Conservation (phyloP, 1,139 yeast genomes). For the Meyerozyma sp. region DNA sequence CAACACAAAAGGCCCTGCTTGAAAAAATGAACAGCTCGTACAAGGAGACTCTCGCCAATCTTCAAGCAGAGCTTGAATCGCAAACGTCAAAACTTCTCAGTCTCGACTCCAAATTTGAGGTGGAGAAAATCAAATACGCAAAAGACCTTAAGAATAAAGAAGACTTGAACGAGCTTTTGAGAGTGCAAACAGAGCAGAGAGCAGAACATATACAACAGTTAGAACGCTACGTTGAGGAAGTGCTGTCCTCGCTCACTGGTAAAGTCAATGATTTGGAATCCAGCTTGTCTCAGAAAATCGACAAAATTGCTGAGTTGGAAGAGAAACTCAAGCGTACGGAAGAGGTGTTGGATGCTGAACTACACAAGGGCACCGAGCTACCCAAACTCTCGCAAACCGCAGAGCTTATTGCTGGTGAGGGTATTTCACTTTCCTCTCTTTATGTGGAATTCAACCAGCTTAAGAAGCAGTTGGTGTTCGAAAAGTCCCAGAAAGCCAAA, state of each 20-base stretch:
- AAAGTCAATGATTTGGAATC: slow-evolving; percentile 18
- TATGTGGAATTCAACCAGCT: slow-evolving; percentile 63
- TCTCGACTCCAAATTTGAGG: slow-evolving; percentile 21
- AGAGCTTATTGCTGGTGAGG: slow-evolving; percentile 44
- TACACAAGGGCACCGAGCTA: slow-evolving; percentile 35
- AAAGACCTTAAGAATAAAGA: slow-evolving; percentile 63
- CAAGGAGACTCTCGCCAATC: slow-evolving; percentile 11
- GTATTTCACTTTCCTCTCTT: slow-evolving; percentile 62
- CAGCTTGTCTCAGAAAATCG: slow-evolving; percentile 24
- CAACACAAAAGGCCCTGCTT: slow-evolving; percentile 21
- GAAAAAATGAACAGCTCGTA: slow-evolving; percentile 15
- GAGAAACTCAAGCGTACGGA: slow-evolving; percentile 36
- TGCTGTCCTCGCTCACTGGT: slow-evolving; percentile 33
- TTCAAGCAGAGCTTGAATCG: slow-evolving; percentile 36
- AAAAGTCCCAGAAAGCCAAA: slow-evolving; percentile 64
- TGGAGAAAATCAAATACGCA: slow-evolving; percentile 47
- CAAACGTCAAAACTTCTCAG: slow-evolving; percentile 32
- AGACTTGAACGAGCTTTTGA: slow-evolving; percentile 55
- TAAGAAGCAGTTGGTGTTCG: slow-evolving; percentile 64
- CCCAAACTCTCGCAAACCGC: slow-evolving; percentile 35
- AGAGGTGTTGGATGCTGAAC: slow-evolving; percentile 37
- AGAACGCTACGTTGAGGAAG: slow-evolving; percentile 39
- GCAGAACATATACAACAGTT: slow-evolving; percentile 42
- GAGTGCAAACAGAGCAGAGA: slow-evolving; percentile 44
- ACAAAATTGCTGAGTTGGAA: slow-evolving; percentile 27